Conservation (phyloP, 1,139 yeast genomes). For the Yamadazyma spencermartinsiae region DNA sequence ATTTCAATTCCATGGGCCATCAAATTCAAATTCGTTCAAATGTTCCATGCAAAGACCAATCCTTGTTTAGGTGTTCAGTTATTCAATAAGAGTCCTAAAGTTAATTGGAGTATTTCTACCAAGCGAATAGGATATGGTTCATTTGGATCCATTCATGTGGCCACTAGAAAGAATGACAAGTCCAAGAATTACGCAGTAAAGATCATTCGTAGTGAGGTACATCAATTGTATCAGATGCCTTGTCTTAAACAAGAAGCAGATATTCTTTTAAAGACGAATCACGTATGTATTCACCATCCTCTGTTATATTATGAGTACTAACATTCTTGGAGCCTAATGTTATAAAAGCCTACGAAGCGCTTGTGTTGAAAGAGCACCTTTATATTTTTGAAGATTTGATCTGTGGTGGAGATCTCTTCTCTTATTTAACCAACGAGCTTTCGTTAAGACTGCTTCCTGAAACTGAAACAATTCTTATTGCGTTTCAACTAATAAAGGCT, state of each 20-base stretch:
- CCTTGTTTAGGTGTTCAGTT: conserved; percentile 7
- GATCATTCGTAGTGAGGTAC: conserved; percentile 36
- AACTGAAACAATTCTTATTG: conserved; percentile 52
- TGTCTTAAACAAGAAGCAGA: conserved; percentile 38
- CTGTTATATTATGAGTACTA: conserved; percentile 12
- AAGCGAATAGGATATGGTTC: conserved; percentile 59
- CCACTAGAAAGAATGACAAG: conserved; percentile 18
- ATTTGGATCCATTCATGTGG: conserved; percentile 52
- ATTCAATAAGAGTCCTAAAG: background rate
- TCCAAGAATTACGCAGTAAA: conserved; percentile 50
- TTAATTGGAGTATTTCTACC: conserved; percentile 43
- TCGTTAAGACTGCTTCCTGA: conserved; percentile 47
- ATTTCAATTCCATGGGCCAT: conserved; percentile 39
- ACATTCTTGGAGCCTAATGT: conserved; percentile 39
- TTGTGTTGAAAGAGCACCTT: conserved; percentile 34
- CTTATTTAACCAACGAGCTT: conserved; percentile 51
- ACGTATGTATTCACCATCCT: conserved; percentile 28
- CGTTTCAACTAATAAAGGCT: conserved; percentile 57
- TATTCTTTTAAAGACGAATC: conserved; percentile 36
- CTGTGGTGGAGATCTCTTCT: conserved; percentile 67
- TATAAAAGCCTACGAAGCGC: conserved; percentile 41
- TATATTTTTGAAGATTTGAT: conserved; percentile 54
- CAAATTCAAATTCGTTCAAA: conserved; percentile 16
- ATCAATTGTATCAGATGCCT: conserved; percentile 14
- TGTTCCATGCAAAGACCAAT: conserved; percentile 3